A percentile compares a stretch with the other conserved stretches of the same genome.
phyloP scores from a whole-genome alignment of 306 rosid genomes.

The Senna siamea region DNA sequence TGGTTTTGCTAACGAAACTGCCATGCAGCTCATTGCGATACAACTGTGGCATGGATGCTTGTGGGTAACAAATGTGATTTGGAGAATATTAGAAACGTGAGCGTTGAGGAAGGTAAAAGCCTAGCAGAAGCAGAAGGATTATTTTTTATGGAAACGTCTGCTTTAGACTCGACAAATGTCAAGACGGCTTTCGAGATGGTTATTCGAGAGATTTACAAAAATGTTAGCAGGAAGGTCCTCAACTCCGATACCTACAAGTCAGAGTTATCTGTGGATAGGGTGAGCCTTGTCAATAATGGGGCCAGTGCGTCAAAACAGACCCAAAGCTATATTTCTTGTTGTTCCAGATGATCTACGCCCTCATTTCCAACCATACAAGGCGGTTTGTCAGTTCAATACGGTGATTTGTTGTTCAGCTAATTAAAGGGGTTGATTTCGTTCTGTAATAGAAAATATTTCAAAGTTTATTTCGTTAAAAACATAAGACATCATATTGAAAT shows the following conservation, averaged over 20 bases:
- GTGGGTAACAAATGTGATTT: slow-evolving; percentile 92
- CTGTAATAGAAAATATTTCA: too few species aligned
- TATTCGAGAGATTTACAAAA: slow-evolving; percentile 84
- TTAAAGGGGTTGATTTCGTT: too few species aligned
- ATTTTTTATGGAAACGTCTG: slow-evolving; percentile 97
- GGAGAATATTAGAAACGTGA: slow-evolving; percentile 79
- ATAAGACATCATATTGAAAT: slow-evolving; percentile 52
- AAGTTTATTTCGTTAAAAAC: slow-evolving; percentile 42
- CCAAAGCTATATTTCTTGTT: slow-evolving; percentile 67
- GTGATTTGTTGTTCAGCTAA: too few species aligned
- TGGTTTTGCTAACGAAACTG: slow-evolving; percentile 29
- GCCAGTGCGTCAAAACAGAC: slow-evolving; percentile 59
- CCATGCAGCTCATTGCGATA: slow-evolving; percentile 88
- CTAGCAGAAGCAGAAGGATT: slow-evolving; percentile 91
- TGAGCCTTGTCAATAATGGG: slow-evolving; percentile 77
- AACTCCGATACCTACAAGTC: slow-evolving; percentile 93
- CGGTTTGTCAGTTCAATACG: slow-evolving; percentile 41
- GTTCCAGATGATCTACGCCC: slow-evolving; percentile 64
- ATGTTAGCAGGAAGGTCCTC: slow-evolving; percentile 90
- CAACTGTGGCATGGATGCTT: slow-evolving; percentile 87
- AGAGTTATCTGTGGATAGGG: slow-evolving; percentile 87
- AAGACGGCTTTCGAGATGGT: slow-evolving; percentile 85
- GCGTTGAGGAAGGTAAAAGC: slow-evolving; percentile 84
- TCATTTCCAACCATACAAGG: slow-evolving; percentile 13
- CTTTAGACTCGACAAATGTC: slow-evolving; percentile 84